These are phyloP conservation scores for Suaeda aralocaspica DNA, from an alignment of 148 eudicot genomes.

Conservation along the genomic window DNA sequence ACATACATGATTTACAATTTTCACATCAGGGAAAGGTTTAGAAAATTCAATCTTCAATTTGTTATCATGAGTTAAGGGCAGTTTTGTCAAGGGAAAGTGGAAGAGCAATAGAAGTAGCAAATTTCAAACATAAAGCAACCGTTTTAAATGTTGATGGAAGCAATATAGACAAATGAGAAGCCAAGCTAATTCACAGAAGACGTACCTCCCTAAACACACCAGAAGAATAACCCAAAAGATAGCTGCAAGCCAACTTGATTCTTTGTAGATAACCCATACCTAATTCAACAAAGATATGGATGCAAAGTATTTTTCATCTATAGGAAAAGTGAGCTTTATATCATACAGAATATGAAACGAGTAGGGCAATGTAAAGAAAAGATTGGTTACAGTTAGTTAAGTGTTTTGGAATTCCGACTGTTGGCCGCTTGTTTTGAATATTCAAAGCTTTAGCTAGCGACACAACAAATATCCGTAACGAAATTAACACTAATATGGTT, in stretches of 20 bases:
- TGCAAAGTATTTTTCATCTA: not conserved
- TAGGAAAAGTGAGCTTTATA: not conserved
- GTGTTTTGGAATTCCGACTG: not conserved
- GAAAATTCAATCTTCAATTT: not conserved
- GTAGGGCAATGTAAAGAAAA: not conserved
- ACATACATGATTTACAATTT: no score
- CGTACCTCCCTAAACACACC: constrained; percentile 76
- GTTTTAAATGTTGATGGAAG: not conserved
- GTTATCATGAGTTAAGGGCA: not conserved
- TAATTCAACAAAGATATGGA: constrained; percentile 19
- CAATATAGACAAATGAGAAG: not conserved
- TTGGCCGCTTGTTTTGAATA: not conserved
- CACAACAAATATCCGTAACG: not conserved
- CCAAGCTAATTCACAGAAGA: not conserved
- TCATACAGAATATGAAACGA: not conserved
- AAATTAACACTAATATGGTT: not conserved
- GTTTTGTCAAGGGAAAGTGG: not conserved
- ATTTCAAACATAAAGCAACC: not conserved
- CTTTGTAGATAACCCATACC: constrained; percentile 85
- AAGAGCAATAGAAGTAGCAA: not conserved
- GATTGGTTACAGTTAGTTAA: not conserved
- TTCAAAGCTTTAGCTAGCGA: no score
- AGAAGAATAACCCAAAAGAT: constrained; percentile 55
- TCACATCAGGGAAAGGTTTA: not conserved
- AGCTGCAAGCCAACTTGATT: constrained; percentile 54